A percentile compares a stretch with the other conserved stretches of the same genome.
Evolutionary conservation across 192 early-diverging fungal species (phyloP).

Genomic region (Gonapodya prolifera): DNA sequence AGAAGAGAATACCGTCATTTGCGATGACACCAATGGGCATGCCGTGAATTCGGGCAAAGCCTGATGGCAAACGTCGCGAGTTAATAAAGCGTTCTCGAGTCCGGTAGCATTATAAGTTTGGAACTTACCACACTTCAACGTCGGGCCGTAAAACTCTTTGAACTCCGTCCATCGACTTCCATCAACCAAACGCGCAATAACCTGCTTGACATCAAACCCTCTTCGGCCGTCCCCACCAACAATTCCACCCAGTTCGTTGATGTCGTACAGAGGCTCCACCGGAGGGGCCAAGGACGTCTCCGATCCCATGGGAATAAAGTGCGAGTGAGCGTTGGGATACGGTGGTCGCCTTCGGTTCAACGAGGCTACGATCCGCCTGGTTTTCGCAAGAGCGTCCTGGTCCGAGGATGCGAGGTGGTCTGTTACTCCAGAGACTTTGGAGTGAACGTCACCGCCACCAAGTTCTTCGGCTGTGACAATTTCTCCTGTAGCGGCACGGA

Average conservation of each 20-base stretch:
- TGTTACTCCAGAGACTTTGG: conserved; percentile 87
- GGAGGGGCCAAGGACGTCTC: conserved; percentile 31
- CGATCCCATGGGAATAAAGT: no score
- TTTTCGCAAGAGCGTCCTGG: conserved; percentile 72
- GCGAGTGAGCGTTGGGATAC: no score
- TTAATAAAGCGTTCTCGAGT: no score
- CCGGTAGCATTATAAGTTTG: no score
- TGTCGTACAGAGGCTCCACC: conserved; percentile 69
- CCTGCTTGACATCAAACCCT: conserved; percentile 78
- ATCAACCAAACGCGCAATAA: conserved; percentile 91
- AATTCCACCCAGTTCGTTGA: conserved; percentile 81
- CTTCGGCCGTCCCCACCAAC: conserved; percentile 84
- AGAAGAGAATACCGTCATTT: conserved; percentile 93
- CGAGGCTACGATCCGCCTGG: conserved; percentile 71
- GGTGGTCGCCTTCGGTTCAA: conserved; percentile 46
- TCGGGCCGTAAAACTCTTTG: conserved; percentile 82
- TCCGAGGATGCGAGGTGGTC: conserved; percentile 84
- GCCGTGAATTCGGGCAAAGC: conserved; percentile 82
- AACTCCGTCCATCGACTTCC: conserved; percentile 85
- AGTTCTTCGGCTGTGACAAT: conserved; percentile 84
- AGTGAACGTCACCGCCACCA: conserved; percentile 91
- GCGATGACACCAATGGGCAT: conserved; percentile 86
- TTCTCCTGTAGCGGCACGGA: conserved; percentile 93
- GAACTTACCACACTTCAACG: conserved; percentile 79
- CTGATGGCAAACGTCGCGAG: no score